Conservation (phyloP, 2,329 filamentous ascomycete genomes). For the Fusarium mexicanum region DNA sequence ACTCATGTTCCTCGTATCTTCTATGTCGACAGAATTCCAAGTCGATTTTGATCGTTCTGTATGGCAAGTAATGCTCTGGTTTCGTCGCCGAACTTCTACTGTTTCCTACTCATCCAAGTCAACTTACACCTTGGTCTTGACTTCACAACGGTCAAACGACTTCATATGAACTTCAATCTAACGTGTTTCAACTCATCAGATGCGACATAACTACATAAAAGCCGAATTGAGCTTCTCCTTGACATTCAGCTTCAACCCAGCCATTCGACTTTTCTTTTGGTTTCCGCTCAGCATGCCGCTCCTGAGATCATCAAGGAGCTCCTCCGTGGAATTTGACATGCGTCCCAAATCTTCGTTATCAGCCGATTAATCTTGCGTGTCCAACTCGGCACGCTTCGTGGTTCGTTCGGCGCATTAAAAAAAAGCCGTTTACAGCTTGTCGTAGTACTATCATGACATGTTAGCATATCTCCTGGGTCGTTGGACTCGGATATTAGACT, state of each 20-base stretch:
- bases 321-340: constrained; percentile 43
- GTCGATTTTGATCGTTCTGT: not conserved
- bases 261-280: constrained; percentile 47
- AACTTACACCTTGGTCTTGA: not conserved
- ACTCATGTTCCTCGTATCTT: not conserved
- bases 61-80: not conserved
- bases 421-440: constrained; percentile 85
- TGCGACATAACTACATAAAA: constrained; percentile 57
- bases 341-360: constrained; percentile 46
- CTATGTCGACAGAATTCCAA: not conserved
- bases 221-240: constrained; percentile 50
- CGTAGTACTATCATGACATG: constrained; percentile 78
- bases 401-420: constrained; percentile 57
- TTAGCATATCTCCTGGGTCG: constrained; percentile 28
- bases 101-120: not conserved
- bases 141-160: not conserved
- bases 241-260: constrained; percentile 51
- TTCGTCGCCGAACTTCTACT: not conserved
- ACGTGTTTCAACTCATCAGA: constrained; percentile 54
- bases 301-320: constrained; percentile 39
- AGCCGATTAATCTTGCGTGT: constrained; percentile 55
- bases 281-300: constrained; percentile 48
- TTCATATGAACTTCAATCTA: constrained; percentile 43
- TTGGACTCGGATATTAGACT: constrained; percentile 56
- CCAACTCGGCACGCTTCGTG: constrained; percentile 55